These are phyloP conservation scores for Vitis cinerea DNA, from an alignment of 164 flowering plant species.

Conservation along the genomic window DNA sequence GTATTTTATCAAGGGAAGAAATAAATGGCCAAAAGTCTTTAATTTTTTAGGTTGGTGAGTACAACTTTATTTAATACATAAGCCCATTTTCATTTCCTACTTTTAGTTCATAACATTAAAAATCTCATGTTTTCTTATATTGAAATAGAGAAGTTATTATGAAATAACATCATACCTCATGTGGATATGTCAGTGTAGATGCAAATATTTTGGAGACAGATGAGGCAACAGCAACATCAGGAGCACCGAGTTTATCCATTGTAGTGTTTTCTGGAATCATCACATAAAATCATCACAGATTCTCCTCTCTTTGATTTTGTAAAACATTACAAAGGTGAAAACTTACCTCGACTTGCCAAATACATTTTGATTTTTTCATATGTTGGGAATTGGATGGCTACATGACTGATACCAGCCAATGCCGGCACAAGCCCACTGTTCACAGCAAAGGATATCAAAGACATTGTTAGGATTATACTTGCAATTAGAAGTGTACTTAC, in stretches of 20 bases:
- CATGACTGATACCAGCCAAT: constrained; percentile 95
- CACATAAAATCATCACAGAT: constrained; percentile 6
- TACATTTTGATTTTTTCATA: constrained; percentile 87
- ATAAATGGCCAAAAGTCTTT: not conserved
- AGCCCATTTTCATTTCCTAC: no score
- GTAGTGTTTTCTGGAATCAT: constrained; percentile 58
- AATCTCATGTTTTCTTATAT: not conserved
- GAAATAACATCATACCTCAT: constrained; percentile 64
- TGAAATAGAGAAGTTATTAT: not conserved
- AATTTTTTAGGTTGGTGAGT: not conserved
- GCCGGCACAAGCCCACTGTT: constrained; percentile 98
- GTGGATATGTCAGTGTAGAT: constrained; percentile 97
- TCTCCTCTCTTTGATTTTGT: not conserved
- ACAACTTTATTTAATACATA: not conserved
- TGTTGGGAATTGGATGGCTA: constrained; percentile 93
- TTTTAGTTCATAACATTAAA: not conserved
- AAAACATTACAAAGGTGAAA: not conserved
- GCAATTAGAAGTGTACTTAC: not conserved
- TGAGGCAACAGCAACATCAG: constrained; percentile 93
- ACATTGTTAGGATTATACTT: constrained; percentile 3
- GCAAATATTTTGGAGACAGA: constrained; percentile 92
- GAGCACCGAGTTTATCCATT: constrained; percentile 71
- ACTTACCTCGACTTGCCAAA: constrained; percentile 69
- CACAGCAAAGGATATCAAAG: constrained; percentile 16
- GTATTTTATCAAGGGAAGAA: no score